phyloP scores from a whole-genome alignment of 768 basidiomycete genomes.

The Psilocybe subaeruginosa region DNA sequence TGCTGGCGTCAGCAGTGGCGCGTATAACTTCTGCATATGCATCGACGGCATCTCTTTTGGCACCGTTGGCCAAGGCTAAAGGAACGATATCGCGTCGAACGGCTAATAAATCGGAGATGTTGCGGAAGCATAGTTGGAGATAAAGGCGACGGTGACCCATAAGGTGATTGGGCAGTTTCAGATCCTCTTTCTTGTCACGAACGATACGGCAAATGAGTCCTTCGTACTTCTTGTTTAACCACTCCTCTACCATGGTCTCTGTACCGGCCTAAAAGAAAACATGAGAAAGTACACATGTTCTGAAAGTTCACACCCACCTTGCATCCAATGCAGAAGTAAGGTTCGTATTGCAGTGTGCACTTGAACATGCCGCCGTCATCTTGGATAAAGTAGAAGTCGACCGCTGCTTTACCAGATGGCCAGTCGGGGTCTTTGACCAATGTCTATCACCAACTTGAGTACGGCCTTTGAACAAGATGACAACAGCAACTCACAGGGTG shows the following conservation, averaged over 20 bases:
- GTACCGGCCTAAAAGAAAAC: conserved; percentile 63
- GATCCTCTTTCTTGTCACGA: conserved; percentile 89
- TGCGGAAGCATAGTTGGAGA: conserved; percentile 88
- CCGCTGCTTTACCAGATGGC: conserved; percentile 84
- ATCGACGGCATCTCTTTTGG: conserved; percentile 93
- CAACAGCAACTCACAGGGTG: conserved; percentile 72
- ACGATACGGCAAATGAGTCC: conserved; percentile 79
- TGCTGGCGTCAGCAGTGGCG: conserved; percentile 68
- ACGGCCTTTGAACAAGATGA: not conserved
- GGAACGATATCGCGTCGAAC: conserved; percentile 91
- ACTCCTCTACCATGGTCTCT: conserved; percentile 92
- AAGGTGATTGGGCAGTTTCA: conserved; percentile 94
- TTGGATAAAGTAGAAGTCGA: conserved; percentile 97
- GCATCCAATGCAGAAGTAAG: conserved; percentile 93
- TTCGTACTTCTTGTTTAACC: conserved; percentile 92
- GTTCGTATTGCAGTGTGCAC: conserved; percentile 88
- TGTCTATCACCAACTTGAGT: conserved; percentile 54
- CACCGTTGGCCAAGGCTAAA: conserved; percentile 85
- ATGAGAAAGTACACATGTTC: conserved; percentile 1
- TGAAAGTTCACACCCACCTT: conserved; percentile 56
- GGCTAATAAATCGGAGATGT: conserved; percentile 87
- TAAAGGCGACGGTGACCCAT: conserved; percentile 92
- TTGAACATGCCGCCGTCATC: conserved; percentile 98
- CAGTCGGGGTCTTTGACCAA: conserved; percentile 85
- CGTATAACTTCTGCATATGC: conserved; percentile 97